These are phyloP conservation scores for Cucurbitaria berberidis DNA, from an alignment of 2,329 filamentous ascomycete species.

Conservation along the genomic window DNA sequence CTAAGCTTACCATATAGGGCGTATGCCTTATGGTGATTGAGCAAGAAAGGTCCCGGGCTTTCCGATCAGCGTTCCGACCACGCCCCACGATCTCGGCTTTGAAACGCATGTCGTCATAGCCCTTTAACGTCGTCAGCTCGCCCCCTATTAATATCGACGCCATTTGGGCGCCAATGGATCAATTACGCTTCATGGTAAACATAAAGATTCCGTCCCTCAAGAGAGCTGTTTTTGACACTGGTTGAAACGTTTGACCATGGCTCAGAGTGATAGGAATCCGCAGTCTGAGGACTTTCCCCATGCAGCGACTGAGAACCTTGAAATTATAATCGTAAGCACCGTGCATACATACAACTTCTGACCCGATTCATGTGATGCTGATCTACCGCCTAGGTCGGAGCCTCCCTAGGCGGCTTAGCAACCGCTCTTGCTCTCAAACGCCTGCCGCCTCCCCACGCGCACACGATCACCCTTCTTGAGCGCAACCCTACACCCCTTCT, in stretches of 20 bases:
- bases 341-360: not conserved
- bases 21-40: constrained; percentile 2
- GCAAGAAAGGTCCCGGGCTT: constrained; percentile 4
- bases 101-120: constrained; percentile 8
- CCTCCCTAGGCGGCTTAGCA: constrained; percentile 37
- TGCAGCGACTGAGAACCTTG: constrained; percentile 22
- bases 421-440: constrained; percentile 36
- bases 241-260: not conserved
- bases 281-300: constrained; percentile 18
- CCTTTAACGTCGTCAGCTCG: not conserved
- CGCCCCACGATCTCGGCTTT: constrained; percentile 6
- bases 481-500: constrained; percentile 37
- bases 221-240: not conserved
- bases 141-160: not conserved
- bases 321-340: constrained; percentile 34
- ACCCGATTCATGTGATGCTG: not conserved
- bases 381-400: constrained; percentile 34
- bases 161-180: not conserved
- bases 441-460: constrained; percentile 29
- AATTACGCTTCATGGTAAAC: not conserved
- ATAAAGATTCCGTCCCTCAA: not conserved
- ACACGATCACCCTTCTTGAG: constrained; percentile 40
- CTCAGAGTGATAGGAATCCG: not conserved
- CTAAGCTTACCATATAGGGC: constrained; percentile 5
- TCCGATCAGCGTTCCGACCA: constrained; percentile 9